Base-by-base conservation (phyloP, 441 rosid species). In the Viola pubescens region DNA sequence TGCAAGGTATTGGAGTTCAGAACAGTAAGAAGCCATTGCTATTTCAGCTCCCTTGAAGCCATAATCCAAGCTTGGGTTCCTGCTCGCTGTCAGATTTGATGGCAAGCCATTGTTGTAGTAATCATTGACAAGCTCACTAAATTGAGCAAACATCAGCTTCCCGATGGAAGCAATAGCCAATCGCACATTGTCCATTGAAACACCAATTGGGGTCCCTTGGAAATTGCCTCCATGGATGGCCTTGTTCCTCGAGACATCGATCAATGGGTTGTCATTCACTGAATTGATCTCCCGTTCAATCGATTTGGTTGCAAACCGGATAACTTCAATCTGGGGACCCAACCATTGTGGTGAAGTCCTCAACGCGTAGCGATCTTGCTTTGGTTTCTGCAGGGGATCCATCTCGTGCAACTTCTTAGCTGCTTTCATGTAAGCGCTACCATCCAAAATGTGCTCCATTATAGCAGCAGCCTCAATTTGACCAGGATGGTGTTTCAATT, bases 1-100 rank as follows among this genome's bases (percentile, higher is more conserved):
- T 0, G 86, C 94, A 0, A 87, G 78, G 59, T 70, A 84, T n/a
- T 87, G 88, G 40, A 87, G 80, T 78, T 87, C 90, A 0, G 94
- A 86, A 19, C 94, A 86, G 47, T 86, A 86, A 0, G 94, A 82
- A 48, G 94, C 94, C 94, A 86, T 86, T 0, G 94, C 90, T 2
- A 86, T 86, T 66, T 86, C 96, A 2, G 94, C 96, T 3, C 96
- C 96, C 68, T 88, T 86, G 81, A 88, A 88, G 9, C 96, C 96
- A 11, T 86, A 88, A 64, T 88, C 96, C 62, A 88, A 66, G 60
- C 96, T 88, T 0, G 94, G 94, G 57, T 77, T 64, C 60, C 83
- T 74, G 6, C 91, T 74, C 0, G 81, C 94, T 0, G 94, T 75
- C 39, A 88, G 83, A 69, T 88, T 88, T 4, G 94, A 86, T 2